Evolutionary conservation across 805 yeast genomes (phyloP).

Genomic region (Ogataea saltuana): DNA sequence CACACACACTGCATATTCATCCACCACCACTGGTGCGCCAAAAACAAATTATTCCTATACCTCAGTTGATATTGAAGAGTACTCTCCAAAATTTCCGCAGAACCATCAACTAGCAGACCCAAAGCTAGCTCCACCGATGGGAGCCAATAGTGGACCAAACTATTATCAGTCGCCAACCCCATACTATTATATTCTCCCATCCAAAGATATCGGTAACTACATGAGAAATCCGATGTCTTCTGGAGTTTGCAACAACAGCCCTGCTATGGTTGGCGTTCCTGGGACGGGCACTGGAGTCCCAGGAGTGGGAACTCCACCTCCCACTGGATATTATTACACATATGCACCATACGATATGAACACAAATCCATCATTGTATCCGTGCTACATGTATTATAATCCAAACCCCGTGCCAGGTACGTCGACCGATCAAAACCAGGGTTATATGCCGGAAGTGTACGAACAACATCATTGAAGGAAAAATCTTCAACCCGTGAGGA

Average conservation of each 20-base stretch:
- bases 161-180: slow-evolving; percentile 28
- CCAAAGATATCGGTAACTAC: slow-evolving; percentile 28
- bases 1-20: slow-evolving; percentile 29
- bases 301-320: slow-evolving; percentile 23
- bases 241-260: slow-evolving; percentile 12
- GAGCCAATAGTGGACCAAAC: slow-evolving; percentile 17
- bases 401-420: slow-evolving; percentile 28
- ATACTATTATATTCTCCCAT: slow-evolving; percentile 32
- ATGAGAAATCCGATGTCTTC: slow-evolving; percentile 18
- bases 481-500: background rate
- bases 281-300: slow-evolving; percentile 17
- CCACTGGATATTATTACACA: slow-evolving; percentile 31
- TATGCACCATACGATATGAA: slow-evolving; percentile 31
- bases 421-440: slow-evolving; percentile 18
- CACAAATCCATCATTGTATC: slow-evolving; percentile 29
- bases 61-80: slow-evolving; percentile 31
- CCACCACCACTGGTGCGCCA: slow-evolving; percentile 28
- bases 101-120: slow-evolving; percentile 11
- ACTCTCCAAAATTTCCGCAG: slow-evolving; percentile 17
- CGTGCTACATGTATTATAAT: slow-evolving; percentile 35
- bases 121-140: slow-evolving; percentile 14
- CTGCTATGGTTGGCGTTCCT: slow-evolving; percentile 18
- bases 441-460: slow-evolving; percentile 18
- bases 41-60: slow-evolving; percentile 32
- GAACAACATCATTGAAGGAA: slow-evolving; percentile 17